These are phyloP conservation scores for Heliamphora exappendiculata DNA, from an alignment of 148 eudicot species.

Conservation along the genomic window DNA sequence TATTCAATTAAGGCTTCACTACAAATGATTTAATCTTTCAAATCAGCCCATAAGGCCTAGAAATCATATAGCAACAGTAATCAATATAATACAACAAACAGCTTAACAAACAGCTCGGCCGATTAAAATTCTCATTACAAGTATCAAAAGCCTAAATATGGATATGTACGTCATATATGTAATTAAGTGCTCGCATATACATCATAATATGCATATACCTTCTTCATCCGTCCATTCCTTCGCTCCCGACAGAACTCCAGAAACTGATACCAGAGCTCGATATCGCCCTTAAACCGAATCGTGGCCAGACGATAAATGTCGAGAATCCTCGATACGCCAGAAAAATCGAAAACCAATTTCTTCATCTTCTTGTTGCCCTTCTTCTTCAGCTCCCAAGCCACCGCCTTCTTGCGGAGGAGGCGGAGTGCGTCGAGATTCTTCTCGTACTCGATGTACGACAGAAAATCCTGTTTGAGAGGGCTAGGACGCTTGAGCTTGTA, in stretches of 20 bases:
- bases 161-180: background rate
- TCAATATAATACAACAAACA: background rate
- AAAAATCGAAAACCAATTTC: conserved; percentile 48
- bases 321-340: conserved; percentile 51
- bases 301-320: conserved; percentile 65
- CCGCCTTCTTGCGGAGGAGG: conserved; percentile 37
- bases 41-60: background rate
- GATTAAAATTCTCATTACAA: background rate
- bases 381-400: conserved; percentile 20
- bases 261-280: conserved; percentile 78
- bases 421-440: conserved; percentile 52
- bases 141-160: background rate
- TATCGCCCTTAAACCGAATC: conserved; percentile 72
- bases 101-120: no score
- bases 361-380: conserved; percentile 35
- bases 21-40: background rate
- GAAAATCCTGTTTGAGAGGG: conserved; percentile 57
- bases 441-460: conserved; percentile 70
- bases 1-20: background rate
- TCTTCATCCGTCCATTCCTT: conserved; percentile 67
- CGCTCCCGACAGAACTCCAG: conserved; percentile 65
- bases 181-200: background rate
- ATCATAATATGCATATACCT: conserved; percentile 48
- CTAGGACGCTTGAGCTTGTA: conserved; percentile 67
- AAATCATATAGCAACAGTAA: background rate